Evolutionary conservation across 306 rosid genomes (phyloP).

Genomic region (Prinsepia uniflora): DNA sequence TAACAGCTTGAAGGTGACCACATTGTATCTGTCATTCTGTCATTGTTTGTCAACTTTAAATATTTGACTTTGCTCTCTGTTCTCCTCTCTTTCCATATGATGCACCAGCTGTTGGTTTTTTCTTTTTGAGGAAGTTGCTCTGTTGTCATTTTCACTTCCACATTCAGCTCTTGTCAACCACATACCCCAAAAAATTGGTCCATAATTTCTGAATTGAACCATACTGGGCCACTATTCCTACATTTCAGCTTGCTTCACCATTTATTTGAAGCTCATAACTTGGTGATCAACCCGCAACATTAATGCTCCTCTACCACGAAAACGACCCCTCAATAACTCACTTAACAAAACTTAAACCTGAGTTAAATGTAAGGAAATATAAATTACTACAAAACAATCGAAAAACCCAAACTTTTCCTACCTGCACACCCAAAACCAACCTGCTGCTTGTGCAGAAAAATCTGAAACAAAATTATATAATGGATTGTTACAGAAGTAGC

Average conservation of each 20-base stretch:
- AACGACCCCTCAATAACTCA: too few relatives aligned
- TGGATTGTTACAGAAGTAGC: not conserved
- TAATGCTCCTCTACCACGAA: too few relatives aligned
- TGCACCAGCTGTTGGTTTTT: not conserved
- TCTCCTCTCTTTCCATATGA: too few relatives aligned
- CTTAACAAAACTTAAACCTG: too few relatives aligned
- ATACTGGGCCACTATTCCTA: not conserved
- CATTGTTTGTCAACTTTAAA: too few relatives aligned
- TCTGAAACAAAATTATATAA: too few relatives aligned
- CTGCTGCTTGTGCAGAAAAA: not conserved
- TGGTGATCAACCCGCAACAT: not conserved
- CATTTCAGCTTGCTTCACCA: not conserved
- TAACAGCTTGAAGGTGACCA: too few relatives aligned
- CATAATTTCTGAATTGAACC: not conserved
- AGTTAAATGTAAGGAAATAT: too few relatives aligned
- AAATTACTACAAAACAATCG: too few relatives aligned
- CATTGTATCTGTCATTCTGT: too few relatives aligned
- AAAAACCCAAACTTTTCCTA: not conserved
- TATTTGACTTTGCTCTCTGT: too few relatives aligned
- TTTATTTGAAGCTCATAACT: not conserved
- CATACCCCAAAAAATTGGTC: not conserved
- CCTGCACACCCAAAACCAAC: not conserved
- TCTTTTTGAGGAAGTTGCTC: not conserved
- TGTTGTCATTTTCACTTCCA: constrained; percentile 1
- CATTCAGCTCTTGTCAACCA: not conserved